Base-by-base conservation (phyloP, 805 yeast species). In the Tetrapisispora iriomotensis region DNA sequence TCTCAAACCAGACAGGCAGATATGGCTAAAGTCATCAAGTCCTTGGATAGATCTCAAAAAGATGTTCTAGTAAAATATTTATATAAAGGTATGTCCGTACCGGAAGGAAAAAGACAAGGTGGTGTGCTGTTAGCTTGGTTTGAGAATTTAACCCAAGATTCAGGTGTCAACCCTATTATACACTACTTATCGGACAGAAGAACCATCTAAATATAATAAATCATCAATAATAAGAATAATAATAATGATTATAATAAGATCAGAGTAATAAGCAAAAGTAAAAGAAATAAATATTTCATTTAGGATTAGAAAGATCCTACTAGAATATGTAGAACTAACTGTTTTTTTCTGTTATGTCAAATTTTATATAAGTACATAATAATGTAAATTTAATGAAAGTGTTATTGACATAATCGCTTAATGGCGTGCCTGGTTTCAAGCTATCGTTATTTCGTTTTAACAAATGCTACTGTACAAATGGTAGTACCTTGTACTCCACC, bases 401-500 rank as follows among this genome's bases (percentile, higher is more conserved):
- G 24, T 15, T 33, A 15, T 23, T 24, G 17, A 17, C 22, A 24
- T 19, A 23, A 26, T n/a, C 23, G 20, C 19, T 22, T 41, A 18
- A 17, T 4, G 8, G n/a, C n/a, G n/a, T n/a, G n/a, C n/a, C n/a
- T n/a, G n/a, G n/a, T n/a, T n/a, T n/a, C n/a, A n/a, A n/a, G n/a
- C n/a, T n/a, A n/a, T n/a, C n/a, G 4, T 37, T 33, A 29, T 43
- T 42, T 46, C 42, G 39, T 41, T 50, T 64, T 78, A 20, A 68
- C 66, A 53, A 90, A 92, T 17, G 92, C 95, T 34, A 90, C 71
- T 39, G 87, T 81, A 57, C 95, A 85, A 29, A 90, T 83, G 1
- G 96, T 79, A 28, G 87, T 75, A 1, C 98, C 98, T 49, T 79
- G 72, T 6, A 71, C 74, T 8, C 98, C 98, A 2, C 96, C 96